These are phyloP conservation scores for Knoxdaviesia proteae DNA, from an alignment of 2,329 filamentous ascomycete genomes.

Conservation along the genomic window DNA sequence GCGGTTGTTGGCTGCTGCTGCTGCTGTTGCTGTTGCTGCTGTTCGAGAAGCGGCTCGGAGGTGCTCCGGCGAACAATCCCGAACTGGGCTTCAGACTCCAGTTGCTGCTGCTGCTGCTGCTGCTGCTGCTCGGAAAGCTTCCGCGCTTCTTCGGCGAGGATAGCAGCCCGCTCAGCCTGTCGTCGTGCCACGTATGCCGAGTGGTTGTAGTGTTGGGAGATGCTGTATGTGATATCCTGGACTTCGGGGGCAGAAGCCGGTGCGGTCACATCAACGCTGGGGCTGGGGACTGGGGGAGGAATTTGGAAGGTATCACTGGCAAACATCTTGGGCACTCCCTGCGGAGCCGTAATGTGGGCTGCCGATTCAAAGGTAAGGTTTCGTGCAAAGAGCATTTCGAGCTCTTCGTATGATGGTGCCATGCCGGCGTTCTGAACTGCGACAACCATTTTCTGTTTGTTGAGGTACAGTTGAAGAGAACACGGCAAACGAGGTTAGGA, in stretches of 20 bases:
- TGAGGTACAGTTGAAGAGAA: too few species aligned
- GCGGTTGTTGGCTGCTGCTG: conserved; percentile 14
- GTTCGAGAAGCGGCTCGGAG: conserved; percentile 21
- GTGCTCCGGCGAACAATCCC: conserved; percentile 15
- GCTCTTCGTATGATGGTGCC: conserved; percentile 39
- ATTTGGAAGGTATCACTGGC: too few species aligned
- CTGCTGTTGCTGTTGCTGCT: conserved; percentile 10
- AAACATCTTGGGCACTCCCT: conserved; percentile 11
- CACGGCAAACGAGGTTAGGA: too few species aligned
- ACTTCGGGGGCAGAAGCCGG: conserved; percentile 12
- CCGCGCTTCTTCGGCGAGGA: too few species aligned
- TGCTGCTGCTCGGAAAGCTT: conserved; percentile 11
- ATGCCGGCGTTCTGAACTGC: too few species aligned
- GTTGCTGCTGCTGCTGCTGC: too few species aligned
- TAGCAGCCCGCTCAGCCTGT: conserved; percentile 5
- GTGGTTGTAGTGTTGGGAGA: conserved; percentile 70
- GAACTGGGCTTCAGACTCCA: too few species aligned
- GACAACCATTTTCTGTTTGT: too few species aligned
- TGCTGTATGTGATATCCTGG: conserved; percentile 43
- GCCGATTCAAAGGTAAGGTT: conserved; percentile 39
- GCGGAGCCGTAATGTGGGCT: conserved; percentile 8
- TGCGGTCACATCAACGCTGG: conserved; percentile 2
- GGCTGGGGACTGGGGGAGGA: conserved; percentile 2
- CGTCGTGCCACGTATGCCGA: conserved; percentile 39
- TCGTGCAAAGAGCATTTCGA: conserved; percentile 57